Percentiles rank a stretch among this genome's conserved stretches.
Evolutionary conservation across 257 asterid species (phyloP).

Genomic region (Capsicum rhomboideum): DNA sequence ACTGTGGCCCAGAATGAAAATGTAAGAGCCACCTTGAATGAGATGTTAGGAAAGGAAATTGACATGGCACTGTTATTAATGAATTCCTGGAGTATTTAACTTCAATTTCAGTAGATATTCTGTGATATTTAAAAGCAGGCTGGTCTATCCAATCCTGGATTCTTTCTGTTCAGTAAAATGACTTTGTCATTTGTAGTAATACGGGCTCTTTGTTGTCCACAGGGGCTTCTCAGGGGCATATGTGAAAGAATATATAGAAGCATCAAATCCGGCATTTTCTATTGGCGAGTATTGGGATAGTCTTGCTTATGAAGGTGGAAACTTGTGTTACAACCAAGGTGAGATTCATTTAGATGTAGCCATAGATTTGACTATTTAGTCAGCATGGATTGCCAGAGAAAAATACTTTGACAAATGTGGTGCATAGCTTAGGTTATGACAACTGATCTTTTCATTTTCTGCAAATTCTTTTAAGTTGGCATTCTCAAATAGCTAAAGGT

Average conservation of each 20-base stretch:
- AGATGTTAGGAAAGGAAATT: not conserved
- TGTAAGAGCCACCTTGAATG: not conserved
- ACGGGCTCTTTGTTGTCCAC: not conserved
- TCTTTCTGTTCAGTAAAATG: not conserved
- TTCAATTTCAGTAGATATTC: not conserved
- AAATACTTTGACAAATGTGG: not conserved
- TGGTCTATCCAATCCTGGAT: not conserved
- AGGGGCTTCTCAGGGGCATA: constrained; percentile 54
- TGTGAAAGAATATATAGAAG: constrained; percentile 49
- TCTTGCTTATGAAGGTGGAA: constrained; percentile 47
- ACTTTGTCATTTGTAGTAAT: not conserved
- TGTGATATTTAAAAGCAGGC: not conserved
- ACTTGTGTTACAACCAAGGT: constrained; percentile 48
- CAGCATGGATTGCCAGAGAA: not conserved
- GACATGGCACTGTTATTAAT: not conserved
- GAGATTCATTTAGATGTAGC: not conserved
- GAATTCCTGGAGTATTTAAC: not conserved
- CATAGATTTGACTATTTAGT: not conserved
- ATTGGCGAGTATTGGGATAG: constrained; percentile 62
- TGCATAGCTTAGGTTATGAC: not conserved
- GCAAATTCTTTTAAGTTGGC: not conserved
- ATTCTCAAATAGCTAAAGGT: not conserved
- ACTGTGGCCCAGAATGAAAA: not conserved
- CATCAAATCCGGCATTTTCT: constrained; percentile 47
- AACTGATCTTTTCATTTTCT: not conserved